These are phyloP conservation scores for Torulaspora microellipsoides DNA, from an alignment of 805 yeast genomes.

Conservation along the genomic window DNA sequence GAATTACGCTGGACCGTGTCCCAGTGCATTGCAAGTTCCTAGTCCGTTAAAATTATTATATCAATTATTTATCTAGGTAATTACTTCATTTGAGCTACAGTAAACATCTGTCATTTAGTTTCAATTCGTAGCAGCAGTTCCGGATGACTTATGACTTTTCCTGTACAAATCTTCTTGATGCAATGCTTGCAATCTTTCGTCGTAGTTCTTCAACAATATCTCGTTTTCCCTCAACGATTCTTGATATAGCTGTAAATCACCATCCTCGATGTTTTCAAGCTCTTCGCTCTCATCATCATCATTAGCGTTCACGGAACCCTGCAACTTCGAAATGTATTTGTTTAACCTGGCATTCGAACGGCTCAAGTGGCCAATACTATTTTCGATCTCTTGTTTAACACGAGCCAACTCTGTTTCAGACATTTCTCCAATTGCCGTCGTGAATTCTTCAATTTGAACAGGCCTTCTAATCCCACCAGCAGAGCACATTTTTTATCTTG, in stretches of 20 bases:
- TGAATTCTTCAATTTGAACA: constrained; percentile 44
- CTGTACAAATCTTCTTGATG: constrained; percentile 46
- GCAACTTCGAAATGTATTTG: constrained; percentile 39
- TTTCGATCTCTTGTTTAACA: constrained; percentile 34
- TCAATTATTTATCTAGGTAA: no score
- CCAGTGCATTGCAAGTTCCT: no score
- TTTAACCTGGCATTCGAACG: constrained; percentile 49
- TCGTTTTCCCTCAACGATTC: constrained; percentile 57
- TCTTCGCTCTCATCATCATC: constrained; percentile 24
- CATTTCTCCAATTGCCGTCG: constrained; percentile 48
- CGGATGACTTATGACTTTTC: constrained; percentile 18
- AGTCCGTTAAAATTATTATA: no score
- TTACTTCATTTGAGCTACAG: no score
- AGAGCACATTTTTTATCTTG: constrained; percentile 5
- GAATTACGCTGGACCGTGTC: no score
- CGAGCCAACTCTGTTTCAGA: constrained; percentile 41
- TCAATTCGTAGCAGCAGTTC: not conserved
- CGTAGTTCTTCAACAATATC: constrained; percentile 49
- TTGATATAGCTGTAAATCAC: constrained; percentile 47
- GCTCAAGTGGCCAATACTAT: constrained; percentile 44
- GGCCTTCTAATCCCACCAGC: constrained; percentile 35
- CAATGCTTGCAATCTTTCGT: constrained; percentile 42
- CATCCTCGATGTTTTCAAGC: constrained; percentile 33
- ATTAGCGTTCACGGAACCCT: constrained; percentile 16
- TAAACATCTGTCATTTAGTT: no score